Evolutionary conservation across 2,329 filamentous ascomycete species (phyloP), one percentile per base, ranked within the genome.

Genomic region (Camillea tinctor): DNA sequence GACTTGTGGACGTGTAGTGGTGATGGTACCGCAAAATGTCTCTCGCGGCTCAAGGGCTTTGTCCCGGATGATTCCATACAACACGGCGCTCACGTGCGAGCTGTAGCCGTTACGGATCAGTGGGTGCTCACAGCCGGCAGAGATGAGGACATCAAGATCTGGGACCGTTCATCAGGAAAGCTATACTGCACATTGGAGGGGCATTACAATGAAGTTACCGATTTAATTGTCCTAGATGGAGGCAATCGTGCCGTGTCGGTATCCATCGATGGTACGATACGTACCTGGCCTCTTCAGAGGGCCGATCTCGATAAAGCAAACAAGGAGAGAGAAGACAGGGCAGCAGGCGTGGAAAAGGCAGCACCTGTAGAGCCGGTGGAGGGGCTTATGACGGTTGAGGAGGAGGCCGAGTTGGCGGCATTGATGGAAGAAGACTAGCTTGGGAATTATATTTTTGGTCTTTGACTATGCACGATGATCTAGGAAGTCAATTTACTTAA

Each of bases 1-100:
- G 91, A 97, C 68, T 77, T 97, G 15, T 98, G 93, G 93, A 97
- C 94, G 7, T 90, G 93, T 5, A 97, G 92, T 61, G 93, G 92
- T 4, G 95, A 99, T 74, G 95, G 92, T 67, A 93, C 90, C 0
- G 88, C 88, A 1, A 95, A 94, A 74, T 93, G 92, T 67, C 82
- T 97, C 8, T 83, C 88, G 1, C 82, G 93, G 56, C 79, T 82
- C 22, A 85, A 84, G 52, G 81, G 81, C 19, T 97, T 92, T 82
- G 84, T 83, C 52, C 77, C 84, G 3, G 92, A 94, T 60, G 89
- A 93, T 57, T 83, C 78, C 1, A 85, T 96, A 61, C 76, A 82
- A 57, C 95, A 99, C 73, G 92, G 93, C 1, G 93, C 96, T 73
- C 97, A 96, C 73, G 93, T 98, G 26, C 87, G 92, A 60, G 91